Base-by-base conservation (phyloP, 768 basidiomycete genomes). In the Panaeolus cyanescens region DNA sequence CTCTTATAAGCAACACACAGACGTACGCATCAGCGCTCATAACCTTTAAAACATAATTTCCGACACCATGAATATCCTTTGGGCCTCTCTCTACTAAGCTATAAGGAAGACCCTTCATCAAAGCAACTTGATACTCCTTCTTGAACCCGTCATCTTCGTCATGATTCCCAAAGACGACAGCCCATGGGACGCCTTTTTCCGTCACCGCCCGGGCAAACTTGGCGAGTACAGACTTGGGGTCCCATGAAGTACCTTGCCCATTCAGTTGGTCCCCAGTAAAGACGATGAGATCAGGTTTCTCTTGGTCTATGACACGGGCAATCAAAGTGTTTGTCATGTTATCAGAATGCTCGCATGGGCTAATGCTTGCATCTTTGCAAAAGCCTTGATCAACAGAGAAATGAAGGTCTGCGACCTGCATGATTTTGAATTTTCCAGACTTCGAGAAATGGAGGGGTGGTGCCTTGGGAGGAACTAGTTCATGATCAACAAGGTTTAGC, bases 211-310 rank as follows among this genome's bases (percentile, higher is more conserved):
- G 80, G 0, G 93, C 87, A 68, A 96, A 96, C 74, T 98, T 98
- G 13, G 95, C 90, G 6, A 98, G 77, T 3, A 96, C 90, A 3
- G 90, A 91, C 67, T 88, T 87, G 1, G 93, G 81, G 63, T 97
- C 95, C 92, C 95, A 99, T 0, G 90, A 86, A 0, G 92, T 91
- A 8, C 85, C 84, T 73, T 98, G 95, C 0, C 95, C 96, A 65
- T 96, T 97, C 25, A 97, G 82, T 73, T 96, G 94, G 73, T 99
- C 96, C 0, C 96, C 96, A 0, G 85, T 88, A 68, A 99, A 95
- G 7, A 99, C 89, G 54, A 98, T 90, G 10, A 99, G 73, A 70
- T 96, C 93, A 0, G 96, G 96, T 67, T 91, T 88, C 75, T 96
- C 94, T 13, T 77, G 72, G 55, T 93, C 91, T 22, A 99, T 82